A percentile compares a stretch with the other conserved stretches of the same genome.
Evolutionary conservation across 2,329 filamentous ascomycete genomes (phyloP).

Genomic region (Alternaria hordeiaustralica): DNA sequence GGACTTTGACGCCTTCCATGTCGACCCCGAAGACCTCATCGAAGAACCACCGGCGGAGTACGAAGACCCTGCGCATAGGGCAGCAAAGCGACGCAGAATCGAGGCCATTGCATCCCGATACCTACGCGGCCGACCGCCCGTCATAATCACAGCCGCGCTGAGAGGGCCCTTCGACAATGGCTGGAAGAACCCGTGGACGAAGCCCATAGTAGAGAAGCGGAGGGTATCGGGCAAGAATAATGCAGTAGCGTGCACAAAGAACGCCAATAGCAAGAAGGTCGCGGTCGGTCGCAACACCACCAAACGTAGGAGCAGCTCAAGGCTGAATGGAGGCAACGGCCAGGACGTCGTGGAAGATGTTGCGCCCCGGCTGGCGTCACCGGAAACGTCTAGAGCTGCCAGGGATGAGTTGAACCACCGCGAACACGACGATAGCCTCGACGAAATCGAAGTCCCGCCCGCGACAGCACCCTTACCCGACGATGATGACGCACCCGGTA

Average conservation of each 20-base stretch:
- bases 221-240: neutral
- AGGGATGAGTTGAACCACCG: neutral
- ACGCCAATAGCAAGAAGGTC: neutral
- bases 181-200: slow-evolving; percentile 48
- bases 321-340: neutral
- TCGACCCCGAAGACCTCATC: slow-evolving; percentile 51
- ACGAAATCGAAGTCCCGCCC: slow-evolving; percentile 18
- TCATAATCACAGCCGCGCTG: slow-evolving; percentile 66
- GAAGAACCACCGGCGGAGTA: slow-evolving; percentile 55
- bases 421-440: slow-evolving; percentile 17
- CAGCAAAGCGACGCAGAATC: slow-evolving; percentile 62
- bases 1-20: slow-evolving; percentile 26
- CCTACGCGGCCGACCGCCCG: slow-evolving; percentile 62
- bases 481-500: slow-evolving; percentile 10
- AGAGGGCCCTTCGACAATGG: slow-evolving; percentile 64
- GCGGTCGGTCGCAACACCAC: neutral
- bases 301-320: neutral
- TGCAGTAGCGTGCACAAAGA: neutral
- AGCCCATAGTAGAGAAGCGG: slow-evolving; percentile 1
- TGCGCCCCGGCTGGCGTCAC: slow-evolving; percentile 17
- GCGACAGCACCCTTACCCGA: slow-evolving; percentile 24
- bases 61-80: slow-evolving; percentile 63
- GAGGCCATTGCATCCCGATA: slow-evolving; percentile 66
- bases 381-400: slow-evolving; percentile 26
- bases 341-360: neutral